A percentile compares a stretch with the other conserved stretches of the same genome.
phyloP scores from a whole-genome alignment of 2,329 filamentous ascomycete genomes.

The Sporothrix pseudoabietina region DNA sequence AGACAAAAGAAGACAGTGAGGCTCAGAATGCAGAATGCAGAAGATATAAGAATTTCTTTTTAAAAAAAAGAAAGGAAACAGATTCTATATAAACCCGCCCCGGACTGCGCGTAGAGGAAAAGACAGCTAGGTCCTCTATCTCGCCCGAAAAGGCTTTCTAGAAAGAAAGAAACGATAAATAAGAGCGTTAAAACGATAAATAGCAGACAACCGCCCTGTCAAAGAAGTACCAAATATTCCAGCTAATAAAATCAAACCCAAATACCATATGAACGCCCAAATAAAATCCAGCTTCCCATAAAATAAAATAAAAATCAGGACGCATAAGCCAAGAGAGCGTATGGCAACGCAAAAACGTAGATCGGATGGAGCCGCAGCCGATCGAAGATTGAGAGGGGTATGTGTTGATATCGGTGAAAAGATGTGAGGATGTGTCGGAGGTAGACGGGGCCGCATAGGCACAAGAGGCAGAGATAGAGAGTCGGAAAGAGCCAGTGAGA shows the following conservation, averaged over 20 bases:
- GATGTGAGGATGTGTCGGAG: background rate
- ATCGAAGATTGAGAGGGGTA: background rate
- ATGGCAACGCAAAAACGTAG: background rate
- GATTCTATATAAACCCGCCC: constrained; percentile 13
- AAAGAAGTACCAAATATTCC: background rate
- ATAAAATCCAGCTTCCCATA: constrained; percentile 13
- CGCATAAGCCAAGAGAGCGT: background rate
- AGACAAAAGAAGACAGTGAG: background rate
- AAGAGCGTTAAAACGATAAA: background rate
- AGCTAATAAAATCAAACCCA: background rate
- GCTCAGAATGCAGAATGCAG: background rate
- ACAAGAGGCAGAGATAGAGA: background rate
- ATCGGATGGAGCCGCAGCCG: background rate
- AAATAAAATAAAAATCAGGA: background rate
- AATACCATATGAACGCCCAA: constrained; percentile 17
- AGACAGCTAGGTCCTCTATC: background rate
- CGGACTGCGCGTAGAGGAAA: background rate
- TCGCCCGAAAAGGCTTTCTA: background rate
- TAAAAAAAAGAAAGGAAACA: background rate
- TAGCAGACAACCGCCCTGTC: constrained; percentile 3
- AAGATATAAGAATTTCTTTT: background rate
- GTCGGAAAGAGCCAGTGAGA: background rate
- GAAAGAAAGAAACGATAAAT: background rate
- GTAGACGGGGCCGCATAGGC: background rate
- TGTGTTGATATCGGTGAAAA: background rate